Evolutionary conservation across 305 asterid species (phyloP).

Genomic region (Rubia peregrina): DNA sequence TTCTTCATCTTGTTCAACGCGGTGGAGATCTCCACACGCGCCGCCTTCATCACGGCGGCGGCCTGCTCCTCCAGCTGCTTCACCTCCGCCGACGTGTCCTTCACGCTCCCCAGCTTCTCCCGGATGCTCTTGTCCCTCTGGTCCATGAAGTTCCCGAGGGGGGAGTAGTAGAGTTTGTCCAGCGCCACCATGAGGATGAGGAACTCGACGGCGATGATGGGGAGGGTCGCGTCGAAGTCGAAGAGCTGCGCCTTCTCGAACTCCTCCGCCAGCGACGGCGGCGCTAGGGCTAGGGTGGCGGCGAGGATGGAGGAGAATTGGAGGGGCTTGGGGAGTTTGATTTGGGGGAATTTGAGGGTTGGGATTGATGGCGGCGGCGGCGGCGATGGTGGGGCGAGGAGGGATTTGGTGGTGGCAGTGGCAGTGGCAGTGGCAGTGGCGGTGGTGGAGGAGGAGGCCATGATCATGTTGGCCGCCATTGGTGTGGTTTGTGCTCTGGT

Average conservation of each 20-base stretch:
- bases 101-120: constrained; percentile 67
- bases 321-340: constrained; percentile 27
- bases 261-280: constrained; percentile 71
- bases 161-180: constrained; percentile 79
- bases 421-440: constrained; percentile 13
- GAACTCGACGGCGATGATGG: constrained; percentile 68
- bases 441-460: constrained; percentile 33
- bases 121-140: constrained; percentile 69
- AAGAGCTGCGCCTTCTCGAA: constrained; percentile 72
- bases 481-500: constrained; percentile 15
- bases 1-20: constrained; percentile 92
- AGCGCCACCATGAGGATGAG: constrained; percentile 77
- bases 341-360: constrained; percentile 18
- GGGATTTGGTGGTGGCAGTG: constrained; percentile 20
- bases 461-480: constrained; percentile 67
- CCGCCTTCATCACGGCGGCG: constrained; percentile 76
- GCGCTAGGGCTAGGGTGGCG: constrained; percentile 52
- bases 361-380: constrained; percentile 18
- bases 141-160: constrained; percentile 88
- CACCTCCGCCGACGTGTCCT: constrained; percentile 83
- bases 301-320: constrained; percentile 47
- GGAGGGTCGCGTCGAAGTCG: constrained; percentile 85
- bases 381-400: neutral
- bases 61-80: constrained; percentile 85
- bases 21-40: constrained; percentile 85